Evolutionary conservation across 2,329 filamentous ascomycete genomes (phyloP), one percentile per base, ranked within the genome.

Genomic region (Microdochium bolleyi): DNA sequence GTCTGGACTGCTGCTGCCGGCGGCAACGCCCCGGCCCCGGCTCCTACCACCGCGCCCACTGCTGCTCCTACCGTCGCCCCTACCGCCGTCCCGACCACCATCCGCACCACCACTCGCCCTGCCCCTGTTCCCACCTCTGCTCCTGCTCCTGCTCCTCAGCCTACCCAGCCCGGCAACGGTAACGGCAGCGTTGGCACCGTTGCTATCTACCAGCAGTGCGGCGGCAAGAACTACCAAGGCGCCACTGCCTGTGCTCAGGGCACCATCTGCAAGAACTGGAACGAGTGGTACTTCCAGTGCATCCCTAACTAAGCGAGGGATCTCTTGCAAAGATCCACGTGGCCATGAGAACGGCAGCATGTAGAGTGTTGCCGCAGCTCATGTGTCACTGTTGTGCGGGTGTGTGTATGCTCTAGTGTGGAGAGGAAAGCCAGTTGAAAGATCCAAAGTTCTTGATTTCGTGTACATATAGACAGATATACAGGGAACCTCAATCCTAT

Each of bases 261-360:
- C 32, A 30, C 41, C 30, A 63, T 59, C 19, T 76, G 73, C 61
- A 59, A 60, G 38, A 59, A 60, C 37, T 57, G 60, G 55, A 75
- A 74, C 61, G 58, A 63, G 16, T 76, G 67, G 57, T 75, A 75
- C 64, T 69, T 59, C n/a, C 73, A 76, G 64, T 75, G 73, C 48
- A 34, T 53, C 19, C 48, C 48, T 27, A 22, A 22, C 22, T 51
- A 51, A 19, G 19, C 7, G 13, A 46, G 41, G n/a, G 21, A 46
- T 11, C 41, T 5, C 19, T 22, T 13, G 41, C 7, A 46, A 46
- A 46, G 41, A 5, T 8, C n/a, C 22, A 3, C 3, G 19, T 46
- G 41, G 16, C 16, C 8, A 7, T 46, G 19, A 7, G 7, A 4
- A 46, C 22, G 16, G 16, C 5, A 13, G 7, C 9, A 46, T 46